Base-by-base conservation (phyloP, 495 filamentous ascomycete species). In the Xylaria cubensis region DNA sequence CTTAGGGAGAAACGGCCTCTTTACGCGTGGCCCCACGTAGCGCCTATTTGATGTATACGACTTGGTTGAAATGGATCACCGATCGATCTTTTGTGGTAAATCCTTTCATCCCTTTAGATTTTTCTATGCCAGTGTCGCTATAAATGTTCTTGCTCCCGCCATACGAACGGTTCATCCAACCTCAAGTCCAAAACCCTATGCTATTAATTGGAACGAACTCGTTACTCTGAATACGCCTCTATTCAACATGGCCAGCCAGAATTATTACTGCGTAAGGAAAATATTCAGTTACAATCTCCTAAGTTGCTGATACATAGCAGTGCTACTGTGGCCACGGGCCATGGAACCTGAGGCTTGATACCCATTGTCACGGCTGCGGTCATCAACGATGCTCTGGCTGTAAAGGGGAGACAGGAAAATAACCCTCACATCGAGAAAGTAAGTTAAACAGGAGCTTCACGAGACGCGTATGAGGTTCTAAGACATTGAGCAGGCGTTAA, bases 301-400 rank as follows among this genome's bases (percentile, higher is more conserved):
- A 0, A 15, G 10, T 50, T 46, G 36, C 64, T 66, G 15, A 66
- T 39, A 39, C 24, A 36, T 32, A 10, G 13, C 0, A 66, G 64
- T 66, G 64, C 32, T 3, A 51, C 4, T 66, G 64, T 36, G 46
- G 46, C 42, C 64, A 66, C 15, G 64, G 64, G 15, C 64, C 64
- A 17, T 66, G 64, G 64, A 66, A 51, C 21, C 1, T 2, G 2
- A 13, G 3, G 10, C 8, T 36, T 7, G 46, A 66, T 39, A 4
- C 26, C 4, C 44, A 66, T 10, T 66, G 64, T 39, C 26, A 34
- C 5, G 24, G 12, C 26, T 66, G 64, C 17, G 1, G 15, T 2
- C 64, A 66, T 66, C 15, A 26, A 51, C 26, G 29, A 36, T 66
- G 64, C 64, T 13, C 13, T 5, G 2, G 19, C 2, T 66, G 64